Conservation (phyloP, 805 yeast genomes). For the Wickerhamiella shivajii region DNA sequence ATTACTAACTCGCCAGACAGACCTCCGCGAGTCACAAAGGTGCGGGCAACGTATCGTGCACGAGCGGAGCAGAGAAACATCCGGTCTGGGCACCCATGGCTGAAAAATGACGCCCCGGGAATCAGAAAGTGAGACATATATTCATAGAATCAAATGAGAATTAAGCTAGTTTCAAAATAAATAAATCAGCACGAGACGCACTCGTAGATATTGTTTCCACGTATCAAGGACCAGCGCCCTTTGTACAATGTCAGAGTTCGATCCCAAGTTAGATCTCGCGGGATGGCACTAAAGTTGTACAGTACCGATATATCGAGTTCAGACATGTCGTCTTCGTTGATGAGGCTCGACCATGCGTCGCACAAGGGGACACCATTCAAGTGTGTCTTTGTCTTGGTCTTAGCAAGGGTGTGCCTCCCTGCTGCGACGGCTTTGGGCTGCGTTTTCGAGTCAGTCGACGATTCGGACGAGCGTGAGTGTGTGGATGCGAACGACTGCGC, state of each 20-base stretch:
- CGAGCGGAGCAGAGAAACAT: conserved; percentile 5
- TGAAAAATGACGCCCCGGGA: conserved; percentile 8
- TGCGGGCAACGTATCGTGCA: conserved; percentile 3
- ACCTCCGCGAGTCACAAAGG: conserved; percentile 8
- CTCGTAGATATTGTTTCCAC: neutral
- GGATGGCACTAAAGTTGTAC: neutral
- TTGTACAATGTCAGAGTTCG: neutral
- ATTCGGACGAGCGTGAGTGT: too few species aligned
- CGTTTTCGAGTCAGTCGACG: too few species aligned
- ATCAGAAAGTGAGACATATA: conserved; percentile 8
- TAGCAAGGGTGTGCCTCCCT: too few species aligned
- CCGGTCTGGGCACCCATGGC: conserved; percentile 10
- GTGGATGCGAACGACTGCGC: too few species aligned
- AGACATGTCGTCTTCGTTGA: too few species aligned
- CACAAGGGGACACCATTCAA: too few species aligned
- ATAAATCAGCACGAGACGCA: too few species aligned
- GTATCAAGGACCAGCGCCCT: neutral
- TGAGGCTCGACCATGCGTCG: too few species aligned
- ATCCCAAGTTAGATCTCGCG: neutral
- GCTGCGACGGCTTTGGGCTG: too few species aligned
- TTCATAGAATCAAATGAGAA: too few species aligned
- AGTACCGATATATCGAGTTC: neutral
- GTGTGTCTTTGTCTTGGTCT: too few species aligned
- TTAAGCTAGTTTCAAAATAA: too few species aligned
- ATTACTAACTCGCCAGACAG: conserved; percentile 3